Base-by-base conservation (phyloP, 2,329 filamentous ascomycete genomes). In the Monilinia fructigena region DNA sequence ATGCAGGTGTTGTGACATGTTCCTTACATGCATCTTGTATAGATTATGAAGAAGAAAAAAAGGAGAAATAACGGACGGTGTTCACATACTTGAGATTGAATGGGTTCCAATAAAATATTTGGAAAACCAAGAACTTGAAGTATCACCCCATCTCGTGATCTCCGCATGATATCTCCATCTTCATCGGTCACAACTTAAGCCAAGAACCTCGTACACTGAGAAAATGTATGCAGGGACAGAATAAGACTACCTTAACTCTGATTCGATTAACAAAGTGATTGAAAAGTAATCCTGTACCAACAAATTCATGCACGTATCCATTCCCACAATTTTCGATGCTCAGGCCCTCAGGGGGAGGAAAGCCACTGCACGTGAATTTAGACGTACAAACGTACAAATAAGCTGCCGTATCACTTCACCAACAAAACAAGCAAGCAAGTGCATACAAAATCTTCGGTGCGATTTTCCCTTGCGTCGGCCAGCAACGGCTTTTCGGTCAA, bases 101-200 rank as follows among this genome's bases (percentile, higher is more conserved):
- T 18, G n/a, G 18, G 10, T 40, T 47, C 61, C n/a, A 63, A 31
- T 14, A 59, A 59, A 7, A 55, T 31, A 26, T 35, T 23, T 53
- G 14, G 12, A 42, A 60, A 38, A 38, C 8, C 31, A 38, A 26
- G 8, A 61, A 61, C 45, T 12, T 45, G 26, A 35, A 23, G n/a
- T 55, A 47, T n/a, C 28, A 63, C 52, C 14, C 26, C 28, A 56
- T 63, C 63, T 65, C 63, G 47, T 65, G 63, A 65, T 65, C 55
- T 61, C 55, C n/a, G 63, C 35, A 53, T 65, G 47, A 65, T 42
- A 61, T 61, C 35, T 50, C 28, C 45, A n/a, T 59, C 47, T 65
- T 18, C 28, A 54, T 48, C 31, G 23, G 28, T 61, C 47, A 65
- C 63, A 38, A 35, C 47, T 35, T 59, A 31, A 42, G 55, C 55